These are phyloP conservation scores for Thymus mandschuricus DNA, from an alignment of 257 asterid species.

Conservation along the genomic window DNA sequence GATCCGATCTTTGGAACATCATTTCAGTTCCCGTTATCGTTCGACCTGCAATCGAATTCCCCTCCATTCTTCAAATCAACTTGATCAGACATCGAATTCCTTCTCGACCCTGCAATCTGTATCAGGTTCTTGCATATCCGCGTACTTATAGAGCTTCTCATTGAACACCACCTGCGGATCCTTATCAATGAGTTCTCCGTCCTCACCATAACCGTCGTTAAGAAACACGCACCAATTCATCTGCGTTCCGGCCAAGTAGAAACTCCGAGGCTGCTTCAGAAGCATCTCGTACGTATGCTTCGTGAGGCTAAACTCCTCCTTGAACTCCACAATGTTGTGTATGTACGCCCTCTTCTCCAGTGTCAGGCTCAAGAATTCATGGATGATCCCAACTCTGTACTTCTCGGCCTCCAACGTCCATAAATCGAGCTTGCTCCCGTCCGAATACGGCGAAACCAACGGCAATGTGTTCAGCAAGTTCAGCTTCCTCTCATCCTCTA, in stretches of 20 bases:
- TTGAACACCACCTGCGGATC: conserved; percentile 81
- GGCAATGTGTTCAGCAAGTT: conserved; percentile 86
- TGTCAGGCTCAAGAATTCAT: conserved; percentile 92
- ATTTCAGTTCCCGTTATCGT: background rate
- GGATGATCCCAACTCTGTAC: conserved; percentile 82
- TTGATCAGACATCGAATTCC: background rate
- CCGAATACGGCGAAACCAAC: conserved; percentile 89
- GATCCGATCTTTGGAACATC: background rate
- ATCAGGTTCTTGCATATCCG: conserved; percentile 59
- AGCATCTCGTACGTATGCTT: conserved; percentile 89
- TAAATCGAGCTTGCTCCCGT: conserved; percentile 72
- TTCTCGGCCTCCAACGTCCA: conserved; percentile 97
- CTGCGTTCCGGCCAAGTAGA: conserved; percentile 90
- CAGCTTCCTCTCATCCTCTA: conserved; percentile 72
- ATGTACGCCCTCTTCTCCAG: conserved; percentile 95
- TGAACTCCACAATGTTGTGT: conserved; percentile 93
- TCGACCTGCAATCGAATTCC: background rate
- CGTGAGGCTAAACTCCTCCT: conserved; percentile 85
- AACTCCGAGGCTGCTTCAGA: conserved; percentile 74
- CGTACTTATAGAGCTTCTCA: conserved; percentile 62
- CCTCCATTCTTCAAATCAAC: background rate
- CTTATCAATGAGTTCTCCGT: conserved; percentile 62
- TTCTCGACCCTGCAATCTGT: conserved; percentile 18
- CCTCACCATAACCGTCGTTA: conserved; percentile 82
- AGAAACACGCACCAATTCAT: conserved; percentile 98